phyloP scores from a whole-genome alignment of 2,329 filamentous ascomycete genomes.

The Herpotrichia juniperi region DNA sequence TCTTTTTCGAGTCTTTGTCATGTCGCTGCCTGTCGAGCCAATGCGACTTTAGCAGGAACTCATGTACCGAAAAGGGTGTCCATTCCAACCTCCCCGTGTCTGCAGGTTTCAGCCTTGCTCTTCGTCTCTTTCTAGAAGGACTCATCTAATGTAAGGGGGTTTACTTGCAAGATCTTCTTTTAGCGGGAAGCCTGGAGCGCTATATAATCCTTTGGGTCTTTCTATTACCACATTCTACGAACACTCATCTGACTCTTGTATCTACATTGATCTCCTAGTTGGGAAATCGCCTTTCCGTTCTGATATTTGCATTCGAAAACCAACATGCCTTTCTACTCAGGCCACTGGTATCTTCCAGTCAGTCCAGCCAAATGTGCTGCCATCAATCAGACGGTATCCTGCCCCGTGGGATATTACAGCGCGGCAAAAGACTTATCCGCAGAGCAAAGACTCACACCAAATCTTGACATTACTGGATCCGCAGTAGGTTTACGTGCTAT shows the following conservation, averaged over 20 bases:
- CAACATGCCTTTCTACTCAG: background rate
- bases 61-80: background rate
- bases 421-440: background rate
- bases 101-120: background rate
- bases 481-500: background rate
- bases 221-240: background rate
- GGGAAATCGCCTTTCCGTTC: background rate
- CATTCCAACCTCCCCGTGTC: background rate
- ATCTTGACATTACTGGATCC: conserved; percentile 2
- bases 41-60: background rate
- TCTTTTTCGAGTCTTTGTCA: background rate
- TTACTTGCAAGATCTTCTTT: background rate
- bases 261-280: background rate
- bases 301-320: background rate
- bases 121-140: background rate
- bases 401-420: background rate
- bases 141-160: background rate
- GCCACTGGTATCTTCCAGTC: conserved; percentile 1
- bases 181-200: background rate
- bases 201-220: background rate
- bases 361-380: background rate
- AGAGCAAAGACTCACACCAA: conserved; percentile 2
- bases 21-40: background rate
- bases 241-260: background rate
- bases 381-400: conserved; percentile 52